phyloP scores from a whole-genome alignment of 805 yeast genomes.

The Torulaspora franciscae region DNA sequence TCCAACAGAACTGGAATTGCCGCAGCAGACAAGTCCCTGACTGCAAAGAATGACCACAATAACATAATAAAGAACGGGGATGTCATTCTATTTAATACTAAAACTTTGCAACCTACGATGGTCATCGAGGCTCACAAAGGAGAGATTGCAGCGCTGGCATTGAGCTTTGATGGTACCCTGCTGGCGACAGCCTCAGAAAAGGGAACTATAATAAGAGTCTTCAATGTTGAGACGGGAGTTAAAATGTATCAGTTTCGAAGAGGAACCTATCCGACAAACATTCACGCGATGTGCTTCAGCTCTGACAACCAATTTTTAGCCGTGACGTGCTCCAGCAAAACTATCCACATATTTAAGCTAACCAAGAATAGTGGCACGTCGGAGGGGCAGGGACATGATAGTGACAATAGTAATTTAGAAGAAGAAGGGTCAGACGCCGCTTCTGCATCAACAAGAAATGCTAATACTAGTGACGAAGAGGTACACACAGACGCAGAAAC shows the following conservation, averaged over 20 bases:
- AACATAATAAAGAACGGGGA: constrained; percentile 47
- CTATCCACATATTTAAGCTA: constrained; percentile 85
- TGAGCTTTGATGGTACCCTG: constrained; percentile 59
- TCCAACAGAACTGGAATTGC: constrained; percentile 36
- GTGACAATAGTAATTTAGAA: constrained; percentile 40
- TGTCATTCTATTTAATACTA: constrained; percentile 61
- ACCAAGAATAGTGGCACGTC: constrained; percentile 27
- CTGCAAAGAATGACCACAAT: constrained; percentile 11
- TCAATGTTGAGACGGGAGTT: constrained; percentile 55
- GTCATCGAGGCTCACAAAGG: constrained; percentile 74
- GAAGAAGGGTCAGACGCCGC: constrained; percentile 21
- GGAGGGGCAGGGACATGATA: constrained; percentile 22
- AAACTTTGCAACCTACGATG: constrained; percentile 56
- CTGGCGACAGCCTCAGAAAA: constrained; percentile 73
- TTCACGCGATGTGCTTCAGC: constrained; percentile 73
- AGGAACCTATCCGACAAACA: constrained; percentile 78
- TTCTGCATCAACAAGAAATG: constrained; percentile 8
- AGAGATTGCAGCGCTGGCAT: constrained; percentile 54
- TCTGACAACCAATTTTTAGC: constrained; percentile 62
- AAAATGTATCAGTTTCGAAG: constrained; percentile 67
- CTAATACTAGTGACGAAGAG: constrained; percentile 22
- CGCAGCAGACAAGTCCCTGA: constrained; percentile 4
- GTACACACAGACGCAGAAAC: constrained; percentile 28
- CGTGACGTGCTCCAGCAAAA: constrained; percentile 85
- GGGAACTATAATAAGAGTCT: constrained; percentile 73